Conservation (phyloP, 495 filamentous ascomycete species). For the Hypoxylon lienhwacheense region DNA sequence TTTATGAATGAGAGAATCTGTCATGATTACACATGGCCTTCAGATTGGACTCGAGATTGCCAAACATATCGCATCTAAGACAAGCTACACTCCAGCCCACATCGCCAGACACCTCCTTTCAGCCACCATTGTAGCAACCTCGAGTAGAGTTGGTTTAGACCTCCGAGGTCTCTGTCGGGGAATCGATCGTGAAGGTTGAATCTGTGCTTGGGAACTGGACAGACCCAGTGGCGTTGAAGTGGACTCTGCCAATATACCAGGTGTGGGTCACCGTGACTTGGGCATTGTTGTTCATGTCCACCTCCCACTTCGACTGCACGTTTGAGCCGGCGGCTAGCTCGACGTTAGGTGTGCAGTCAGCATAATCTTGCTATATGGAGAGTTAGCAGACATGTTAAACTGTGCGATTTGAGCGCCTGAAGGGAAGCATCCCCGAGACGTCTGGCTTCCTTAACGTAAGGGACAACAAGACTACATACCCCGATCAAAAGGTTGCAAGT, state of each 20-base stretch:
- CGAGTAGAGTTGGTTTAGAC: no score
- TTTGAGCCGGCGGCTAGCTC: background rate
- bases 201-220: conserved; percentile 1
- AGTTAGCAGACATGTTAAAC: background rate
- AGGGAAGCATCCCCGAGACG: conserved; percentile 13
- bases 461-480: no score
- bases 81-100: no score
- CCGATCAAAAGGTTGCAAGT: no score
- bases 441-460: conserved; percentile 15
- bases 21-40: no score
- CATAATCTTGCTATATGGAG: background rate
- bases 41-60: no score
- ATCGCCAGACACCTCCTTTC: no score
- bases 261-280: conserved; percentile 14
- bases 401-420: no score
- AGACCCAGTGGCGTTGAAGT: conserved; percentile 16
- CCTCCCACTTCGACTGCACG: conserved; percentile 5
- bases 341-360: background rate
- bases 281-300: background rate
- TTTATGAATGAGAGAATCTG: no score
- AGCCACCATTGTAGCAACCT: no score
- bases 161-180: no score
- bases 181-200: conserved; percentile 4
- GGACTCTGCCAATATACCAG: conserved; percentile 4
- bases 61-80: no score